Base-by-base conservation (phyloP, 176 grass and related monocot genomes). In the Zizania latifolia region DNA sequence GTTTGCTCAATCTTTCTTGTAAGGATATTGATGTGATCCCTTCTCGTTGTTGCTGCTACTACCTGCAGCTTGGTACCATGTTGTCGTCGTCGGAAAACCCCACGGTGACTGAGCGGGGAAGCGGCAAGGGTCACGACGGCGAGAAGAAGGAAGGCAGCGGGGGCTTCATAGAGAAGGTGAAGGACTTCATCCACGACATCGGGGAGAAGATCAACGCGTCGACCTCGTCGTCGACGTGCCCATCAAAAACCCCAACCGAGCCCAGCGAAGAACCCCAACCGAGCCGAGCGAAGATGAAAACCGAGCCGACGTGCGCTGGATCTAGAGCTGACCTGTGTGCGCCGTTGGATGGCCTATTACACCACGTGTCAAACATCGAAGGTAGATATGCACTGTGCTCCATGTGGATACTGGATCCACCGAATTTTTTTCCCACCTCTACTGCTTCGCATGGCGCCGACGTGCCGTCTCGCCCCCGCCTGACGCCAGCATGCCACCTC, bases 151-250 rank as follows among this genome's bases (percentile, higher is more conserved):
- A 83, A 16, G 90, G 68, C 23, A 62, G 84, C 54, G 78, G 78
- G 34, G 89, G 86, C 0, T 98, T 98, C 81, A 74, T 94, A 37
- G 95, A 92, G 0, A 92, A 98, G 79, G 95, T 94, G 2, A 94
- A 94, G 81, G 91, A 92, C 73, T 98, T 98, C 81, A 89, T 98
- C 78, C 95, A 98, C 66, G 91, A 98, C 79, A 92, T 98, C 65
- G 89, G 95, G 0, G 89, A 98, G 75, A 93, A 98, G 82, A 98
- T 98, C 61, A 89, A 98, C 93, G 93, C 61, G 91, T 89, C 0
- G 95, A 98, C 45, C 58, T 98, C 69, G 84, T 98, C 40, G 79
- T 92, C 24, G 95, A 98, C 81, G 68, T 98, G 10, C 87, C 89
- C 71, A 90, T 98, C 83, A 92, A 83, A 58, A 98, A 94, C 72